Evolutionary conservation across 2,329 filamentous ascomycete genomes (phyloP), one percentile per base, ranked within the genome.

Genomic region (Fusarium ambrosium): DNA sequence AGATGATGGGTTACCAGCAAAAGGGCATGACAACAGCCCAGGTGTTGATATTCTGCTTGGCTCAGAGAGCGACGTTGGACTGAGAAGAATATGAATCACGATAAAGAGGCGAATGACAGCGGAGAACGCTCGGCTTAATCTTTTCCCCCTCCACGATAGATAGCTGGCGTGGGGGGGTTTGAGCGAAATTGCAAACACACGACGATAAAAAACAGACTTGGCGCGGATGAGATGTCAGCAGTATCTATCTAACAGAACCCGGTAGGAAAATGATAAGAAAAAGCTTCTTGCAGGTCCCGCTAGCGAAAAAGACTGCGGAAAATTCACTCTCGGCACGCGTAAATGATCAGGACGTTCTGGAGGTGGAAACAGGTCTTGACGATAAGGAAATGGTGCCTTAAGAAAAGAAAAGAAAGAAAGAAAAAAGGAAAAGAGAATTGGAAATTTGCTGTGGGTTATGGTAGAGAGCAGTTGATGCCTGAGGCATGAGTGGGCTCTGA

Each of bases 201-300:
- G 51, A 55, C n/a, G n/a, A 55, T 37, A 39, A 34, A 36, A 14
- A 60, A 39, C 43, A 41, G 24, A 48, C 11, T 41, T 36, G 14
- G 62, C 16, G 36, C 20, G n/a, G n/a, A 70, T 27, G 53, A 27
- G 22, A 78, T 98, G 94, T 97, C 84, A 89, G 93, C 94, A 95
- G 92, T 91, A 91, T 90, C 95, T 97, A 98, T 98, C 95, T 97
- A 98, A 96, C 95, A 89, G 93, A 92, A 90, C 89, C 93, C 92
- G 94, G 94, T 91, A 84, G 85, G 81, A 83, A 81, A 83, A 65
- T 78, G 51, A 77, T 85, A 86, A 83, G 77, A 74, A 71, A 66
- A 66, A 68, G 48, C 27, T 71, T 75, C 81, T 77, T 77, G 90
- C 94, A 95, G 94, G 94, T 92, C 92, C 94, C 91, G 95, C 94